Evolutionary conservation across 108 stramenopile species (phyloP).

Genomic region (Licmophora abbreviata): DNA sequence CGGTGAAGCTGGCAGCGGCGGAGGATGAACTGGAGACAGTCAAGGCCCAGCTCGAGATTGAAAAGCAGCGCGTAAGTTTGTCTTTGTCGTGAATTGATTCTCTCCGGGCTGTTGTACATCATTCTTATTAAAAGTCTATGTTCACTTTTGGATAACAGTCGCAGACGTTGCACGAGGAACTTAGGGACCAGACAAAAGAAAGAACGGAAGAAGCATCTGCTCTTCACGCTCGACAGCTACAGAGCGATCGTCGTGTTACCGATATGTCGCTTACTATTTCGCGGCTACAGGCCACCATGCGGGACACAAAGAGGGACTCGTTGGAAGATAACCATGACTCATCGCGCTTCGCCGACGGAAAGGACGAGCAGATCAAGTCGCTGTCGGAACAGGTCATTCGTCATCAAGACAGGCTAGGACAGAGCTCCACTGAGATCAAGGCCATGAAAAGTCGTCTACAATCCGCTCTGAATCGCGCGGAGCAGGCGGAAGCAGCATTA

Average conservation of each 20-base stretch:
- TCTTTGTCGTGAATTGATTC: neutral
- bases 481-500: constrained; percentile 48
- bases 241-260: constrained; percentile 59
- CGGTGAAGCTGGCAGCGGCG: constrained; percentile 22
- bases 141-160: constrained; percentile 9
- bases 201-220: constrained; percentile 53
- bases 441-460: constrained; percentile 64
- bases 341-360: constrained; percentile 22
- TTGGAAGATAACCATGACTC: constrained; percentile 5
- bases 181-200: constrained; percentile 62
- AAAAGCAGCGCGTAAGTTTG: constrained; percentile 40
- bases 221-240: constrained; percentile 36
- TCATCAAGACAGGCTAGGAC: constrained; percentile 49
- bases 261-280: constrained; percentile 47
- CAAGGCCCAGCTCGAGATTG: constrained; percentile 41
- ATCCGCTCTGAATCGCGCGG: constrained; percentile 43
- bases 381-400: constrained; percentile 70
- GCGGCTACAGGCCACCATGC: constrained; percentile 28
- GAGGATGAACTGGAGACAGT: constrained; percentile 52
- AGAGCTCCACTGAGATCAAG: constrained; percentile 34
- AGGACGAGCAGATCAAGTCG: constrained; percentile 39
- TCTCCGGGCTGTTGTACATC: neutral
- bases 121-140: neutral
- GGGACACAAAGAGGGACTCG: constrained; percentile 11
- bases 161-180: constrained; percentile 47